Evolutionary conservation across 306 rosid species (phyloP), one percentile per base, ranked within the genome.

Genomic region (Ormosia emarginata): DNA sequence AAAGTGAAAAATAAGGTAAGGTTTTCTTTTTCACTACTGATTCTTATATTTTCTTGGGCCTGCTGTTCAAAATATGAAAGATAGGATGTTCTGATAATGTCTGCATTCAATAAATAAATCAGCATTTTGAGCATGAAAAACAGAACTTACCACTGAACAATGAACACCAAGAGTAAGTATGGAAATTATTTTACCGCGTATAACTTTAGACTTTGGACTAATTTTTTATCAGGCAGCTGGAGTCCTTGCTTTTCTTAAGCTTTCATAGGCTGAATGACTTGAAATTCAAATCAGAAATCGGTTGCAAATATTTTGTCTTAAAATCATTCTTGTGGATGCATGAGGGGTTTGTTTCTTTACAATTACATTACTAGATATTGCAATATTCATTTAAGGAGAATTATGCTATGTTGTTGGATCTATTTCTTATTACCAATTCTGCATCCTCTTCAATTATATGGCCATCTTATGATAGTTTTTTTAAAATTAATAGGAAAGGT

Each of bases 1-100:
- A 93, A 93, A 85, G 90, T 93, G 58, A 95, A 88, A 82, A 83
- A 74, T 84, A 95, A 91, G 93, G 98, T 93, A 71, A 74, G 82
- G 3, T 47, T 67, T 65, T 33, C 18, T 78, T 33, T 43, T 12
- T 30, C 53, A 8, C 55, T 59, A 12, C 52, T 33, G 8, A 17
- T 55, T 5, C 37, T 33, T 65, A 14, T 57, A 2, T 2, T 17
- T 66, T 72, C 24, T 49, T 36, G 17, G 37, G 61, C n/a, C 58
- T 67, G 13, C 33, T 81, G 56, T 74, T 78, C 74, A 71, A 17
- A 81, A 43, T 40, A 55, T 71, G 44, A 40, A 12, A 49, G 41
- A 63, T 62, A 18, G n/a, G 29, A 12, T 50, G 46, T 43, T 40
- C 29, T 71, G 59, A 13, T 56, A 15, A 49, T 59, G 52, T 46